phyloP scores from a whole-genome alignment of 345 rosid genomes.

The Camelina neglecta region DNA sequence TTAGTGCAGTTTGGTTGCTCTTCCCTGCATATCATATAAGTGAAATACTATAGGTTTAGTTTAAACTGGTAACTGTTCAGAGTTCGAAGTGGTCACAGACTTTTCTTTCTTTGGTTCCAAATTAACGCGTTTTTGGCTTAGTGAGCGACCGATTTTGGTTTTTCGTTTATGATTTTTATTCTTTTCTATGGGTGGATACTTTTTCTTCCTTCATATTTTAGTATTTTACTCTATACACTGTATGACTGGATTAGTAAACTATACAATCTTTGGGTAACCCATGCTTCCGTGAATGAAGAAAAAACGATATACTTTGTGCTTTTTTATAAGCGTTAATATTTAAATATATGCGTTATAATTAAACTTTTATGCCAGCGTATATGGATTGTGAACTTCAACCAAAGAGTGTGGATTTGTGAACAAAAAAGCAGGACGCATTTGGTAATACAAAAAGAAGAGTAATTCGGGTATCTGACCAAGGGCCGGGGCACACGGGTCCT shows the following conservation, averaged over 20 bases:
- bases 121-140: conserved; percentile 37
- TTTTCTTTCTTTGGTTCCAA: conserved; percentile 32
- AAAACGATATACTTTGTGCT: neutral
- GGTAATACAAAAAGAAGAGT: no score
- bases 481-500: no score
- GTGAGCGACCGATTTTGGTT: conserved; percentile 2
- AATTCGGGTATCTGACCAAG: no score
- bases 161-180: neutral
- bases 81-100: conserved; percentile 44
- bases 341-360: neutral
- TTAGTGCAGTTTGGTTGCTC: no score
- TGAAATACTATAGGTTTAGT: conserved; percentile 16
- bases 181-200: neutral
- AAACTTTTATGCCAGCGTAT: no score
- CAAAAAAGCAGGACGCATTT: neutral
- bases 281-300: neutral
- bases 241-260: neutral
- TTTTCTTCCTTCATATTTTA: neutral
- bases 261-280: neutral
- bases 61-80: conserved; percentile 17
- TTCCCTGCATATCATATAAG: neutral
- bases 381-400: neutral
- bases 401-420: neutral
- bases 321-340: neutral
- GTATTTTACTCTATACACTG: neutral